Evolutionary conservation across 2,329 filamentous ascomycete genomes (phyloP).

Genomic region (Trichoderma sp.): DNA sequence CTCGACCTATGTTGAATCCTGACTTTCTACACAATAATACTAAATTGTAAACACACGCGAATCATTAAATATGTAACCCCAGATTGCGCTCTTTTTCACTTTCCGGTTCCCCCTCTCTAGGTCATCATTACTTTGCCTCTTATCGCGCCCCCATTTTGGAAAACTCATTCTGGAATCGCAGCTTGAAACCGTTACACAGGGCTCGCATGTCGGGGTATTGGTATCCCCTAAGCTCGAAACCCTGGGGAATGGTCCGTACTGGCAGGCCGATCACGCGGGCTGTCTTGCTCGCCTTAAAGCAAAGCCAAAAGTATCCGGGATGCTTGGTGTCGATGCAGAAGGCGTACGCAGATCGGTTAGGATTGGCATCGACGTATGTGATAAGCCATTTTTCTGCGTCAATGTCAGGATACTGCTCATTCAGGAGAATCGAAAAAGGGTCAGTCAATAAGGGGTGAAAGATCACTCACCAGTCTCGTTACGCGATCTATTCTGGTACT

Average conservation of each 20-base stretch:
- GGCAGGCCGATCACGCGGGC: constrained; percentile 77
- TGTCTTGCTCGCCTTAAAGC: constrained; percentile 87
- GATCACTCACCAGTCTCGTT: constrained; percentile 78
- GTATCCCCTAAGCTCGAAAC: constrained; percentile 86
- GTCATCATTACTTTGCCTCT: constrained; percentile 13
- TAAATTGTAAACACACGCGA: constrained; percentile 16
- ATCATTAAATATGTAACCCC: constrained; percentile 29
- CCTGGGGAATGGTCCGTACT: constrained; percentile 89
- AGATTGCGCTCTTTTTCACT: constrained; percentile 24
- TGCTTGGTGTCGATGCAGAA: constrained; percentile 94
- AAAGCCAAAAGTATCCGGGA: constrained; percentile 92
- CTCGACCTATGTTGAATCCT: constrained; percentile 14
- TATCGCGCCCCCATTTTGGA: constrained; percentile 58
- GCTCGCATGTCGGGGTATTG: constrained; percentile 94
- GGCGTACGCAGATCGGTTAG: constrained; percentile 87
- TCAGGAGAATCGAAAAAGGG: not conserved
- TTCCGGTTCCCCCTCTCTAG: constrained; percentile 1
- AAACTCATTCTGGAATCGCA: constrained; percentile 70
- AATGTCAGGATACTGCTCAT: constrained; percentile 31
- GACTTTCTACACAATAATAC: constrained; percentile 26
- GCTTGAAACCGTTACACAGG: constrained; percentile 95
- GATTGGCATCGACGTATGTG: constrained; percentile 95
- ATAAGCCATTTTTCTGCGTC: constrained; percentile 86
- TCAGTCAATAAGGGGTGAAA: not conserved
- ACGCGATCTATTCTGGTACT: constrained; percentile 82